Base-by-base conservation (phyloP, 2,329 filamentous ascomycete genomes). In the Ophiocordyceps camponoti-leonardi region DNA sequence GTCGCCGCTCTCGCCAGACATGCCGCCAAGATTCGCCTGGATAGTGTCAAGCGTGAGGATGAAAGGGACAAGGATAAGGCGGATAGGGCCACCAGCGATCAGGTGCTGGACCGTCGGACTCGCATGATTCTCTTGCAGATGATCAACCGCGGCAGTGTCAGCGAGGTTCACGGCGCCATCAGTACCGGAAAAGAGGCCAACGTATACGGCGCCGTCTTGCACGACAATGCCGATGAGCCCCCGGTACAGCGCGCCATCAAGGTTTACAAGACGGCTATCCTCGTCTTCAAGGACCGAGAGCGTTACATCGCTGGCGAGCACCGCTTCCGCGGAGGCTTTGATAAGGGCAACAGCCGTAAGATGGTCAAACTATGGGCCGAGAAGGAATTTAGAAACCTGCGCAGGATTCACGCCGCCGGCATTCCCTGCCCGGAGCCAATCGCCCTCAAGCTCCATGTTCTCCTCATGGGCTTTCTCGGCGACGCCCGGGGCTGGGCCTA, bases 311-410 rank as follows among this genome's bases (percentile, higher is more conserved):
- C 83, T 1, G 92, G 92, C 52, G 92, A 98, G 65, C 87, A 88
- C 65, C 75, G 92, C 22, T 98, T 98, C 70, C 78, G 86, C 53
- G 74, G 79, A 49, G 90, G 90, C 44, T 92, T 90, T 60, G 92
- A 90, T 66, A 96, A 95, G 69, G 83, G 83, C 52, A 94, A 87
- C 65, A 94, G 87, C 67, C 78, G 88, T 43, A 87, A 90, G 53
- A 96, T 96, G 90, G 90, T 98, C 53, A 94, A 94, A 64, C 72
- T 95, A 22, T 98, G 92, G 92, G 93, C 93, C 0, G 90, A 98
- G 66, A 98, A 98, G 66, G 92, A 98, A 66, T 94, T 93, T 68
- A 78, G 92, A 40, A 98, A 98, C 64, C 65, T 98, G 56, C 81
- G 86, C 53, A 75, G 92, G 46, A 81, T 98, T 50, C 71, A 93